Conservation (phyloP, 805 yeast species). For the Wickerhamomyces bovis region DNA sequence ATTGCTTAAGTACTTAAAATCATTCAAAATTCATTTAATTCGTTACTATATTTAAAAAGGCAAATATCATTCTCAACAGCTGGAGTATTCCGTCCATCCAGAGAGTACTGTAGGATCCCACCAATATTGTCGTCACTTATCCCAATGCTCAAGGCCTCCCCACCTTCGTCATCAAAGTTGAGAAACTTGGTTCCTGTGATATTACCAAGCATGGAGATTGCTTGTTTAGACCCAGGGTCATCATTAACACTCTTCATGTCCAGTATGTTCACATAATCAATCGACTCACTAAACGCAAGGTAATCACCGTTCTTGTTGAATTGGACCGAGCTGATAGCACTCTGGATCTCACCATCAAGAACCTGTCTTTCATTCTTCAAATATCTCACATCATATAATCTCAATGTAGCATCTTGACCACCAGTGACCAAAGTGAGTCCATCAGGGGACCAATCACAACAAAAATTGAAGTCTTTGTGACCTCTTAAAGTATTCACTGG, state of each 20-base stretch:
- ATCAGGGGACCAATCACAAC: slow-evolving; percentile 51
- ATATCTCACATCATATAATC: slow-evolving; percentile 45
- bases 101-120: slow-evolving; percentile 45
- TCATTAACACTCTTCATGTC: slow-evolving; percentile 27
- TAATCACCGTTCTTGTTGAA: slow-evolving; percentile 41
- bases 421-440: slow-evolving; percentile 47
- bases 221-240: slow-evolving; percentile 30
- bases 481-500: slow-evolving; percentile 29
- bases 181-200: slow-evolving; percentile 49
- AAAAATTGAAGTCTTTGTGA: slow-evolving; percentile 51
- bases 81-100: slow-evolving; percentile 23
- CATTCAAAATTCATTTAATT: not conserved
- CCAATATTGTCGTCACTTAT: slow-evolving; percentile 51
- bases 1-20: slow-evolving; percentile 24
- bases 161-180: slow-evolving; percentile 32
- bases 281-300: slow-evolving; percentile 51
- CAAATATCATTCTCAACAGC: too few relatives aligned
- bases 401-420: slow-evolving; percentile 53
- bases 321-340: slow-evolving; percentile 48
- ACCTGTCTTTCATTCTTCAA: slow-evolving; percentile 22
- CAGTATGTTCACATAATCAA: slow-evolving; percentile 51
- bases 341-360: slow-evolving; percentile 30
- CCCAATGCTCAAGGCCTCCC: slow-evolving; percentile 47
- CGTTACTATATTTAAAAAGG: too few relatives aligned
- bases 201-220: slow-evolving; percentile 51